These are phyloP conservation scores for Hypholoma fasciculare DNA, from an alignment of 768 basidiomycete species.

Conservation along the genomic window DNA sequence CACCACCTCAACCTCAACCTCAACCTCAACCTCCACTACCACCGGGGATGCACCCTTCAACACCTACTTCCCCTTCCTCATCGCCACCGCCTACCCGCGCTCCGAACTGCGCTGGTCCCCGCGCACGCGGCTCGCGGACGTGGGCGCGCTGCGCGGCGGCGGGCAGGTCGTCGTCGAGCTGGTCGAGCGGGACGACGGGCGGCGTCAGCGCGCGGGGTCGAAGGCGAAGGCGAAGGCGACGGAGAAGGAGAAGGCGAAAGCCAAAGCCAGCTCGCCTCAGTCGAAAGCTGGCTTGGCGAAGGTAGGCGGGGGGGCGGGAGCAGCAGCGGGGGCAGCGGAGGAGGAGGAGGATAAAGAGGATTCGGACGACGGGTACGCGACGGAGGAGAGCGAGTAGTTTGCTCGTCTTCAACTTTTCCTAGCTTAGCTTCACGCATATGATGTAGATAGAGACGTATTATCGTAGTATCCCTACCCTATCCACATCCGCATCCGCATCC, in stretches of 20 bases:
- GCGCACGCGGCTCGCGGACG: constrained; percentile 37
- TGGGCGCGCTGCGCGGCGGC: constrained; percentile 55
- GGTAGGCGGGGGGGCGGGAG: not conserved
- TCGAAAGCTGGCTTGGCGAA: constrained; percentile 22
- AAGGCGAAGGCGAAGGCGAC: no score
- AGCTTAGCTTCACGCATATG: not conserved
- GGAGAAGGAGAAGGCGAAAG: not conserved
- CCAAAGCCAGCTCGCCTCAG: not conserved
- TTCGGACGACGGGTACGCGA: constrained; percentile 53
- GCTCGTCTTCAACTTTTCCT: no score
- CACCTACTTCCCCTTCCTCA: constrained; percentile 74
- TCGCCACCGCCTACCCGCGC: constrained; percentile 71
- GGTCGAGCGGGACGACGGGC: constrained; percentile 14
- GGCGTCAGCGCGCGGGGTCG: not conserved
- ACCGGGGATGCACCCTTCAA: no score
- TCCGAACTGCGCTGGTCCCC: constrained; percentile 55
- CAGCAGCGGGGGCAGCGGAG: constrained; percentile 1
- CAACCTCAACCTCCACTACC: no score
- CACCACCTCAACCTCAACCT: no score
- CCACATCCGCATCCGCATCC: no score
- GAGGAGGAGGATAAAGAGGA: constrained; percentile 10
- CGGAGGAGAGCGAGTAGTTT: constrained; percentile 51
- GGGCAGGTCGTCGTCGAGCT: constrained; percentile 66
- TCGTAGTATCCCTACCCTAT: no score
- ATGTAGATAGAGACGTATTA: not conserved